Conservation (phyloP, 1,284 basidiomycete species). For the Marasmius oreades region DNA sequence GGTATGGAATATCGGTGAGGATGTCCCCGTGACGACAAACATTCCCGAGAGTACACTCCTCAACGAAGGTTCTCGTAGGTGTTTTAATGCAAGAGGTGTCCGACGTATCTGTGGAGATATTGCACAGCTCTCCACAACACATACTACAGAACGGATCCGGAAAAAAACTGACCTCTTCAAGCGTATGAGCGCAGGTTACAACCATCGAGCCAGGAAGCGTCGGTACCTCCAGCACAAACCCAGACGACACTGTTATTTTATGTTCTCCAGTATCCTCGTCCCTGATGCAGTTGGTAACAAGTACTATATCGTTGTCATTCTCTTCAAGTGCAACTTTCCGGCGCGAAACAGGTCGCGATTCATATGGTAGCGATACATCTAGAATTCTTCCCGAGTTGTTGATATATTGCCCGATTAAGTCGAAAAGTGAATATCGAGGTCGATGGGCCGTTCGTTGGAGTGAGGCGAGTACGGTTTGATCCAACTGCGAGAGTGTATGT, state of each 20-base stretch:
- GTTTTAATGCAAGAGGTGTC: slow-evolving; percentile 31
- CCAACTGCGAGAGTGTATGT: background rate
- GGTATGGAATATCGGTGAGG: slow-evolving; percentile 35
- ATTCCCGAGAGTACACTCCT: slow-evolving; percentile 35
- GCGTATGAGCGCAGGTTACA: slow-evolving; percentile 66
- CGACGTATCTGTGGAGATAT: slow-evolving; percentile 39
- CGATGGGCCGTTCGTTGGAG: background rate
- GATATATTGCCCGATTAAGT: slow-evolving; percentile 36
- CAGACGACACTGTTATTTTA: slow-evolving; percentile 57
- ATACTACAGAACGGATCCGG: slow-evolving; percentile 3
- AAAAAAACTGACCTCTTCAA: slow-evolving; percentile 49
- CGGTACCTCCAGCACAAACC: slow-evolving; percentile 49
- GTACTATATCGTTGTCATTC: slow-evolving; percentile 33
- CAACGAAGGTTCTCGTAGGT: slow-evolving; percentile 10
- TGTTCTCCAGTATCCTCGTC: slow-evolving; percentile 28
- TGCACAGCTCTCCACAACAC: slow-evolving; percentile 1
- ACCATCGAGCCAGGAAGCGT: slow-evolving; percentile 35
- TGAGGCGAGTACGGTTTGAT: background rate
- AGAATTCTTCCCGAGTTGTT: slow-evolving; percentile 41
- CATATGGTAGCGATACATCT: slow-evolving; percentile 44
- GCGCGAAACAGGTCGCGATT: slow-evolving; percentile 36
- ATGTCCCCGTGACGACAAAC: slow-evolving; percentile 34
- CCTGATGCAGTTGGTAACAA: slow-evolving; percentile 58
- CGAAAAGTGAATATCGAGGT: slow-evolving; percentile 13
- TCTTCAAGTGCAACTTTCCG: slow-evolving; percentile 26